Base-by-base conservation (phyloP, 2,329 filamentous ascomycete species). In the Exutisphaerella laricina region DNA sequence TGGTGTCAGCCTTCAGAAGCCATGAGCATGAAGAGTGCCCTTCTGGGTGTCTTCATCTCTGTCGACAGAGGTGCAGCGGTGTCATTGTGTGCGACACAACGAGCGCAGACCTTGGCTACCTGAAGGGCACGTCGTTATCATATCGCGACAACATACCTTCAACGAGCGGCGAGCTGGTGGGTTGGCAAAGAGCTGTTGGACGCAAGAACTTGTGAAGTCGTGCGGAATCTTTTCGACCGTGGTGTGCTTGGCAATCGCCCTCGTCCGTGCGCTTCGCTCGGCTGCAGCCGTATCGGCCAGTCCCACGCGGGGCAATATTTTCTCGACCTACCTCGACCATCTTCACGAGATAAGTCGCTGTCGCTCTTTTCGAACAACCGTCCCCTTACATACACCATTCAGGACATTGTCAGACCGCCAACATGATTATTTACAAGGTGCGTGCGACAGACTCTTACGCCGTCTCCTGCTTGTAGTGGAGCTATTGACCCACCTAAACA, bases 21-120 rank as follows among this genome's bases (percentile, higher is more conserved):
- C 75, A 70, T 59, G 75, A 80, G 78, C 77, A 70, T 68, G 76
- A 79, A 82, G 78, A 81, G 78, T 82, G 78, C 79, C 79, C 78
- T 59, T 65, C 64, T 63, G 65, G 77, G 78, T 78, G 79, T 83
- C 78, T 81, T 80, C 75, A 79, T 77, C 79, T 79, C 76, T 69
- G 77, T 63, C 66, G 61, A 63, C 59, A 60, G 57, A 65, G 68
- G 64, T 63, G 50, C 60, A 65, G 66, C 68, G 66, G 70, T 73
- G 63, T 72, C 70, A 64, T 59, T 46, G 54, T 51, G 52, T 49
- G 17, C 40, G 39, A 41, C 44, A 48, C 47, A 42, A 58, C 64
- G 69, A 72, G 67, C 69, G 68, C 68, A 63, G 63, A 58, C 58
- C 65, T 62, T 56, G 70, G 71, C 71, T 70, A 64, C 65, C 70